Evolutionary conservation across 2,329 filamentous ascomycete genomes (phyloP).

Genomic region (Xylaria sp.): DNA sequence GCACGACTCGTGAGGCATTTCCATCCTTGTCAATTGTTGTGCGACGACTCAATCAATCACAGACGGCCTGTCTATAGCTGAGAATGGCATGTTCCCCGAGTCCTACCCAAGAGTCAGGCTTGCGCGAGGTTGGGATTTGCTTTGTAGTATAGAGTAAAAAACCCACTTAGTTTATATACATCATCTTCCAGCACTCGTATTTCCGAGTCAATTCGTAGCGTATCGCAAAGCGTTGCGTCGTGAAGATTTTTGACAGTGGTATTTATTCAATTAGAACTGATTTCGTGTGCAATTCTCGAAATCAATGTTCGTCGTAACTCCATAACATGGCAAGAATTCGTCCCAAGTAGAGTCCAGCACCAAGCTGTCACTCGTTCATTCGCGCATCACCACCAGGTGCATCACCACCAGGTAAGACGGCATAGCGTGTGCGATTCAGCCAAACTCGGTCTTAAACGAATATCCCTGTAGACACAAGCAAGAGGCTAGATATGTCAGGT

Average conservation of each 20-base stretch:
- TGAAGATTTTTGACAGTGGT: neutral
- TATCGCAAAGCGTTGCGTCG: neutral
- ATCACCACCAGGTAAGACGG: neutral
- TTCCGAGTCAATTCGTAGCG: neutral
- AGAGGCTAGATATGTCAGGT: neutral
- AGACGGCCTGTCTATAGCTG: neutral
- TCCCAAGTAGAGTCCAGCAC: neutral
- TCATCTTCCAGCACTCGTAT: neutral
- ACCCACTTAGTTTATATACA: neutral
- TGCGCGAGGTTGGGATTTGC: neutral
- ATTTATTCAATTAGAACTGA: neutral
- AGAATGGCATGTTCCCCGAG: neutral
- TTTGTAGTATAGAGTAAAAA: neutral
- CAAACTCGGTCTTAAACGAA: neutral
- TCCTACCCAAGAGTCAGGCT: neutral
- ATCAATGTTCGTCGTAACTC: neutral
- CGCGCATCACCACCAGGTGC: neutral
- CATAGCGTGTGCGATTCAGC: neutral
- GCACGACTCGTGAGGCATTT: neutral
- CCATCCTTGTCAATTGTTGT: neutral
- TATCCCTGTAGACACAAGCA: neutral
- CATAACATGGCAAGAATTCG: neutral
- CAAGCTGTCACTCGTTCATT: neutral
- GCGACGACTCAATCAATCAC: neutral
- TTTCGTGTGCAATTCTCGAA: neutral